Evolutionary conservation across 768 basidiomycete genomes (phyloP).

Genomic region (Tulasnella sp.): DNA sequence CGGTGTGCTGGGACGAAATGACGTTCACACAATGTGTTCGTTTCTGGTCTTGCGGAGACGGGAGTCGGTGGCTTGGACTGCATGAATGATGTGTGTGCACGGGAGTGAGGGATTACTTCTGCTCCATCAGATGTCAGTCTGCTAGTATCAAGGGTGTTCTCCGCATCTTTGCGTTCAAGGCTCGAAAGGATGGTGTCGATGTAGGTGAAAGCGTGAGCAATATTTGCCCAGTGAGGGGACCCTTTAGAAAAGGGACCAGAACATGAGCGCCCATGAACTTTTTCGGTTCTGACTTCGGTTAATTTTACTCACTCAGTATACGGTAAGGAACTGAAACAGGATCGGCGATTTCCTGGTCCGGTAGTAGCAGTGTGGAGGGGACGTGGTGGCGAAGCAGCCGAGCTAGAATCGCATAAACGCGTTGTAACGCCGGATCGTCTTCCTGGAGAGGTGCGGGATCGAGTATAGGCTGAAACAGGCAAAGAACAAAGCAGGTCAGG

Average conservation of each 20-base stretch:
- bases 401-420: slow-evolving; percentile 27
- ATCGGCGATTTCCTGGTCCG: slow-evolving; percentile 49
- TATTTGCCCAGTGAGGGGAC: slow-evolving; percentile 61
- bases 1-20: too few relatives aligned
- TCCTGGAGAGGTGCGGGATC: neutral
- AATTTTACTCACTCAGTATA: slow-evolving; percentile 44
- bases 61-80: too few relatives aligned
- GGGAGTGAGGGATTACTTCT: too few relatives aligned
- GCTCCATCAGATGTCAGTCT: neutral
- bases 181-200: slow-evolving; percentile 77
- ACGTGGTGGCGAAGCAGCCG: slow-evolving; percentile 29
- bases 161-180: slow-evolving; percentile 1
- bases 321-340: slow-evolving; percentile 70
- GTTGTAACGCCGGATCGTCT: slow-evolving; percentile 2
- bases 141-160: slow-evolving; percentile 17
- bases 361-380: slow-evolving; percentile 32
- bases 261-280: neutral
- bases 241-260: slow-evolving; percentile 31
- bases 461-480: slow-evolving; percentile 17
- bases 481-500: neutral
- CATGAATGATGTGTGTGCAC: too few relatives aligned
- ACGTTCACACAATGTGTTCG: too few relatives aligned
- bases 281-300: neutral
- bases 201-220: slow-evolving; percentile 87
- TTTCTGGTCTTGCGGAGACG: too few relatives aligned